phyloP scores from a whole-genome alignment of 371 early-diverging fungal genomes.

The Mortierella sp. region DNA sequence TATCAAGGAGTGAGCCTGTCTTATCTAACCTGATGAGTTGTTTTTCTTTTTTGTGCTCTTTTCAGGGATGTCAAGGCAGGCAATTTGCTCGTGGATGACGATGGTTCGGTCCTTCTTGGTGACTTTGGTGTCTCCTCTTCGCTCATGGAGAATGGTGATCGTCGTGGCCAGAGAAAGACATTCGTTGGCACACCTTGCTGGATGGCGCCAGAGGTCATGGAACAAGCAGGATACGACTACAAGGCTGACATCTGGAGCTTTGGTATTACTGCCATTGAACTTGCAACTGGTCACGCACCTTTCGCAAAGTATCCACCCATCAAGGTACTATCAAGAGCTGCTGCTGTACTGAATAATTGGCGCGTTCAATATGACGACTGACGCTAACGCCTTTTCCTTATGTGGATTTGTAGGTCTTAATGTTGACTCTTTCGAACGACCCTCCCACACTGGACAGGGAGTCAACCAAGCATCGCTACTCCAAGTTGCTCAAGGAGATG shows the following conservation, averaged over 20 bases:
- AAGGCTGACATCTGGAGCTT: constrained; percentile 96
- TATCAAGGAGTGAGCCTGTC: constrained; percentile 8
- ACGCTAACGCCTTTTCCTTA: background rate
- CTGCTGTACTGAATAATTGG: background rate
- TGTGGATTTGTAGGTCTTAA: constrained; percentile 73
- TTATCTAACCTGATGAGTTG: background rate
- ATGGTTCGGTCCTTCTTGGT: constrained; percentile 86
- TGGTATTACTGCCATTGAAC: constrained; percentile 92
- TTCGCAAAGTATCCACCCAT: constrained; percentile 93
- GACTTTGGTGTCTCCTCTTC: constrained; percentile 92
- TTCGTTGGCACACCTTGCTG: constrained; percentile 95
- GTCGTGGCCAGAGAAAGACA: constrained; percentile 84
- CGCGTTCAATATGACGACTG: background rate
- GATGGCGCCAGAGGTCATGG: constrained; percentile 90
- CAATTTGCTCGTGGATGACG: constrained; percentile 88
- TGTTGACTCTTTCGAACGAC: constrained; percentile 91
- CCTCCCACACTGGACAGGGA: constrained; percentile 92
- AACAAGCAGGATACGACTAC: constrained; percentile 83
- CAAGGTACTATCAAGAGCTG: constrained; percentile 66
- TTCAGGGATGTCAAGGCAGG: constrained; percentile 95
- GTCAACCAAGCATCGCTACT: constrained; percentile 79
- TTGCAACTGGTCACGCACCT: constrained; percentile 95
- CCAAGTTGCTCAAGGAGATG: constrained; percentile 88
- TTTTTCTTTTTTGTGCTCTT: constrained; percentile 64
- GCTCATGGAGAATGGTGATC: constrained; percentile 84